Base-by-base conservation (phyloP, 495 filamentous ascomycete genomes). In the Glonium stellatum region DNA sequence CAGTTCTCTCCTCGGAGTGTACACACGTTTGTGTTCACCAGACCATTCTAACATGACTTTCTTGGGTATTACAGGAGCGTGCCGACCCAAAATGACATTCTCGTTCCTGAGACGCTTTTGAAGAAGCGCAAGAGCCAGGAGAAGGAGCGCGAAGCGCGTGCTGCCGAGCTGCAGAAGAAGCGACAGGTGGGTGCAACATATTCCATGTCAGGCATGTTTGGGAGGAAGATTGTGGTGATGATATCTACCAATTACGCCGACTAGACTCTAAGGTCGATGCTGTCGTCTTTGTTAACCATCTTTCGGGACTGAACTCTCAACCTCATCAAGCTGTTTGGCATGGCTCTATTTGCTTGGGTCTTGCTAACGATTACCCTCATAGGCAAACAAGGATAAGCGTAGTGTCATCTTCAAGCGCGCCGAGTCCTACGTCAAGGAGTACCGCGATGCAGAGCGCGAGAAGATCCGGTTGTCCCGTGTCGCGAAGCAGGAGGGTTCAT, bases 381-480 rank as follows among this genome's bases (percentile, higher is more conserved):
- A 98, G 92, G 84, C 85, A 78, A 89, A 87, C 83, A 97, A 97
- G 84, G 85, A 93, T 81, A 97, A 96, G 88, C 90, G 93, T 73
- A 80, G 80, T 60, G 87, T 90, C 70, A 95, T 97, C 87, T 98
- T 98, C 88, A 96, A 97, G 86, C 93, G 95, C 76, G 93, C 95
- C 70, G 93, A 98, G 84, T 89, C 90, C 78, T 98, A 97, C 80
- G 89, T 97, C 69, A 91, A 95, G 82, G 93, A 97, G 80, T 98
- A 98, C 85, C 92, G 93, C 66, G 89, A 95, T 71, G 86, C 83
- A 55, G 95, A 97, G 88, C 90, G 91, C 66, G 95, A 98, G 85
- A 93, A 95, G 86, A 86, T 97, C 78, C 90, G 92, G 71, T 89
- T 97, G 42, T 73, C 78, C 67, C 92, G 93, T 62, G 76, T 88